Evolutionary conservation across 768 basidiomycete species (phyloP), one percentile per base, ranked within the genome.

Genomic region (Tremella mesenterica): DNA sequence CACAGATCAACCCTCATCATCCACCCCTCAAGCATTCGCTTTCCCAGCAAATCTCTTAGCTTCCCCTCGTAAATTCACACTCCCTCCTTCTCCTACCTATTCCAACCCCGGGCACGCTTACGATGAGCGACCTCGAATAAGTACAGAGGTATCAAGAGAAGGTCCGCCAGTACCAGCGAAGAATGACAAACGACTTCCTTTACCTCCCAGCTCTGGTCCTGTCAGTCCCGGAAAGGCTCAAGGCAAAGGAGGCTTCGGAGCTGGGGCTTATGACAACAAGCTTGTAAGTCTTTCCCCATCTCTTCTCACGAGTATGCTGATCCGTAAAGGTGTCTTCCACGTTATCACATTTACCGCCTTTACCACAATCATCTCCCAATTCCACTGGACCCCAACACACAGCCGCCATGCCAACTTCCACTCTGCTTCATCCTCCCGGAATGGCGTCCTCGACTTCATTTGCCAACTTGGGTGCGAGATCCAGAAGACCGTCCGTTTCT

Each of bases 211-310:
- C 39, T 30, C 27, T 2, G 23, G 46, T 27, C 57, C 52, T 23
- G 9, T 33, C 20, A 58, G 57, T 54, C 52, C 57, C 10, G 43
- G 47, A 14, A 50, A 31, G 33, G 36, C 39, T 14, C 38, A 41
- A 14, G 50, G 48, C 21, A 44, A 33, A 4, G 39, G 44, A 44
- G 54, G 46, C 20, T 23, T 48, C 30, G 54, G 54, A 48, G 52
- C 61, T 33, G 62, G 66, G 23, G 60, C 58, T 13, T 73, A 73
- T 49, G 71, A 73, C 51, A 70, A 70, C 50, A 67, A 67, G 52
- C 56, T 73, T 26, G 71, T 70, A 30, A 54, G 71, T 61, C 46
- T 10, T 53, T 31, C 8, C 47, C 45, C 12, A 38, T 18, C 48
- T 50, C 43, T 20, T 10, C 12, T 21, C 41, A 20, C 34, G 47